phyloP scores from a whole-genome alignment of 805 yeast genomes.

The Teunomyces aglyptinius region DNA sequence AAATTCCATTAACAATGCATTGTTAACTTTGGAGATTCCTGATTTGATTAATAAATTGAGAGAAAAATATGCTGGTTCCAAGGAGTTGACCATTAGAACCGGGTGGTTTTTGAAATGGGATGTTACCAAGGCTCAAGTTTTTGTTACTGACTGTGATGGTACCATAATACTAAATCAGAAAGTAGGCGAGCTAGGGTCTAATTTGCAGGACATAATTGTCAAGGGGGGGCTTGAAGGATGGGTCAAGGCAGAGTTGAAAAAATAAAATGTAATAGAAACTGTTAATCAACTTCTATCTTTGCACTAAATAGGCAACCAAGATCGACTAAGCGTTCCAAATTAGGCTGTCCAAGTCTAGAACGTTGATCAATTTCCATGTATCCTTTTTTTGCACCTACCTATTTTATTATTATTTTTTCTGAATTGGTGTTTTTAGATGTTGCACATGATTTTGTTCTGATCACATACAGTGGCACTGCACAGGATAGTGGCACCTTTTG shows the following conservation, averaged over 20 bases:
- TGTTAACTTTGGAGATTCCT: slow-evolving; percentile 91
- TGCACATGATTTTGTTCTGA: slow-evolving; percentile 1
- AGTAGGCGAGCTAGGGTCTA: slow-evolving; percentile 94
- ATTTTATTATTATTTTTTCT: neutral
- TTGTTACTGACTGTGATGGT: slow-evolving; percentile 65
- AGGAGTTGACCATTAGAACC: slow-evolving; percentile 88
- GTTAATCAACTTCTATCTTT: neutral
- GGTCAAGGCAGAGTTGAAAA: slow-evolving; percentile 72
- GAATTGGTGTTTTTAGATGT: neutral
- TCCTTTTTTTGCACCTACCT: neutral
- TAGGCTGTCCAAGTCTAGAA: neutral
- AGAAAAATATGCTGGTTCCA: slow-evolving; percentile 53
- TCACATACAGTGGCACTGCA: neutral
- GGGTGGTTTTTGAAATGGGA: slow-evolving; percentile 94
- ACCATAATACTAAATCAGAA: slow-evolving; percentile 71
- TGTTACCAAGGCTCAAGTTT: slow-evolving; percentile 78
- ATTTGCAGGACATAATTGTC: slow-evolving; percentile 93
- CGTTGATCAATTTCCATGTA: neutral
- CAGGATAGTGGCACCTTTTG: neutral
- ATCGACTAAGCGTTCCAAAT: neutral
- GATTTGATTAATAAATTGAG: slow-evolving; percentile 76
- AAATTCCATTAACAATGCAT: slow-evolving; percentile 94
- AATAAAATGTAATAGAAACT: neutral
- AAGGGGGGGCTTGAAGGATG: slow-evolving; percentile 98
- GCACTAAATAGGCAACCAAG: neutral